Evolutionary conservation across 192 early-diverging fungal genomes (phyloP), one percentile per base, ranked within the genome.

Genomic region (Radiomyces spectabilis): DNA sequence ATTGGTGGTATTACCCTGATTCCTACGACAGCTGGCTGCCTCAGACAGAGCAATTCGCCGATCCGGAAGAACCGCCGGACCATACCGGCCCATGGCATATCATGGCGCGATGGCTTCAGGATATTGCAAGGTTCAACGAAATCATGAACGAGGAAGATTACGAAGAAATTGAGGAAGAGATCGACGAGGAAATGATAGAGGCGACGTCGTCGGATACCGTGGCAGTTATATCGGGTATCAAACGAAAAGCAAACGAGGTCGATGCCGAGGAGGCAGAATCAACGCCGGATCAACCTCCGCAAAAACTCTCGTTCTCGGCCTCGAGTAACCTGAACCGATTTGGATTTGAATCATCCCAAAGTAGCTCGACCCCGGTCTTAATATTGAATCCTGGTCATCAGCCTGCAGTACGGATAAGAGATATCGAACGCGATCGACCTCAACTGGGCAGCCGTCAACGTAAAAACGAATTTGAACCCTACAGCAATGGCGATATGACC

Each of bases 101-200:
- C 9, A 78, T 76, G 18, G 61, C 55, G 13, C 78, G 83, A 26
- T 94, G 89, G 89, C 45, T 94, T 31, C 68, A 77, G 15, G 91
- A 92, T 53, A 91, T 85, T 65, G 54, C 63, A 26, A 65, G 66
- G 19, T 88, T 80, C 53, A 83, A 85, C 66, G 89, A 94, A 61
- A 85, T 87, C 84, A 83, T 86, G 76, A 89, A 88, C 52, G 89
- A 89, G 57, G 88, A 91, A 61, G 91, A 94, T 55, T 94, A 92
- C 55, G 89, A 90, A 61, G 55, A 58, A 16, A 39, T 48, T 3
- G 46, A 49, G 13, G 58, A 51, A 0, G 41, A 48, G 7, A 24
- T 8, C 21, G 34, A 35, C 16, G 25, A 51, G 5, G 10, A 51
- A 4, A 37, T 19, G 9, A 34, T 3, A 13, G 49, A 51, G 8